These are phyloP conservation scores for Kwoniella mangroviensis DNA, from an alignment of 768 basidiomycete genomes.

Conservation along the genomic window DNA sequence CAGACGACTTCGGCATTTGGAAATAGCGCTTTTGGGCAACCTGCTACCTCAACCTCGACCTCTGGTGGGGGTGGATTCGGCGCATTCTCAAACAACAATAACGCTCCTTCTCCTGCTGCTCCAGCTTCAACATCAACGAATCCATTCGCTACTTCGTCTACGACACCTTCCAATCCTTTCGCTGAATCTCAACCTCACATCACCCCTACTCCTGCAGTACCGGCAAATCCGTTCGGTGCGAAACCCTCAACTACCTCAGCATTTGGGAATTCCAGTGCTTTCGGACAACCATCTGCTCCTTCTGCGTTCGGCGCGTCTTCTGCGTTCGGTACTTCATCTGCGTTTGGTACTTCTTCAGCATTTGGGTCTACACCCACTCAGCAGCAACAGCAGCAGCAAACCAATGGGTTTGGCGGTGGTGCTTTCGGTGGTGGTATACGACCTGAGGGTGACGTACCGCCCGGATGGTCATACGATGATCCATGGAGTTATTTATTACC, in stretches of 20 bases:
- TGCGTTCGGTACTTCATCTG: slow-evolving; percentile 8
- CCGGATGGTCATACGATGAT: slow-evolving; percentile 43
- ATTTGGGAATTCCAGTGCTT: slow-evolving; percentile 17
- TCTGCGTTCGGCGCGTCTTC: not conserved
- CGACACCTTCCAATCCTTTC: slow-evolving; percentile 17
- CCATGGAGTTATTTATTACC: slow-evolving; percentile 37
- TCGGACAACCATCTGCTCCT: slow-evolving; percentile 9
- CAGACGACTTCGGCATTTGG: slow-evolving; percentile 26
- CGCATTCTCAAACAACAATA: slow-evolving; percentile 15
- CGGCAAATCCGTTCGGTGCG: slow-evolving; percentile 13
- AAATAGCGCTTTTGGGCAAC: slow-evolving; percentile 12
- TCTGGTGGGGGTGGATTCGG: slow-evolving; percentile 21
- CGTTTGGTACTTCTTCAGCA: slow-evolving; percentile 11
- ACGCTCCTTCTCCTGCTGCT: slow-evolving; percentile 14
- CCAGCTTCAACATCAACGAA: not conserved
- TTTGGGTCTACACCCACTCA: slow-evolving; percentile 19
- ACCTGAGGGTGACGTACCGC: slow-evolving; percentile 15
- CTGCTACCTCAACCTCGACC: not conserved
- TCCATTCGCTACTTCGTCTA: slow-evolving; percentile 11
- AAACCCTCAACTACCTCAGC: slow-evolving; percentile 15
- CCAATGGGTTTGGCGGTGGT: not conserved
- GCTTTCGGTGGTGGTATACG: not conserved
- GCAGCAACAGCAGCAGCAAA: not conserved
- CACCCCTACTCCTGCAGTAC: slow-evolving; percentile 3
- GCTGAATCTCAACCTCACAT: slow-evolving; percentile 19